phyloP scores from a whole-genome alignment of 2,329 filamentous ascomycete genomes.

The Fusarium pseudonygamai region DNA sequence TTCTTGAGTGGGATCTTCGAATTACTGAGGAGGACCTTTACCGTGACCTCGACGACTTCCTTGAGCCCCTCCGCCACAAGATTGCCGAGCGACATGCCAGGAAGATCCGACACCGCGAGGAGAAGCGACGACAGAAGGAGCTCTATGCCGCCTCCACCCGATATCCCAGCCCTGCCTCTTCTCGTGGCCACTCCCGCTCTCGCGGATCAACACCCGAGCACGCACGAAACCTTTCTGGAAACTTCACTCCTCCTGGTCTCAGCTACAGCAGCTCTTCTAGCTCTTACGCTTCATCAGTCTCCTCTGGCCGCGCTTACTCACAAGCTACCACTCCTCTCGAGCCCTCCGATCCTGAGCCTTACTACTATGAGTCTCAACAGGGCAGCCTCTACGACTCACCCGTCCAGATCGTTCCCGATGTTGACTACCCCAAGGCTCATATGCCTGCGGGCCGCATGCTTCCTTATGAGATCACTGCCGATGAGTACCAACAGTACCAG shows the following conservation, averaged over 20 bases:
- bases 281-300: constrained; percentile 60
- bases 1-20: constrained; percentile 93
- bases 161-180: constrained; percentile 59
- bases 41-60: constrained; percentile 85
- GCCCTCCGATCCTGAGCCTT: constrained; percentile 53
- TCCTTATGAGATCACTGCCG: constrained; percentile 65
- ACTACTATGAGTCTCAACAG: constrained; percentile 50
- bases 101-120: constrained; percentile 60
- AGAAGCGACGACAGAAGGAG: constrained; percentile 54
- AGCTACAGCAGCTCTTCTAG: constrained; percentile 60
- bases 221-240: constrained; percentile 50
- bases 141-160: constrained; percentile 48
- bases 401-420: constrained; percentile 56
- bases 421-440: constrained; percentile 50
- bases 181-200: constrained; percentile 55
- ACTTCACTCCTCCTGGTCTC: constrained; percentile 56
- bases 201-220: constrained; percentile 54
- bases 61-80: constrained; percentile 80
- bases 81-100: constrained; percentile 61
- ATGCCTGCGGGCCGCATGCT: constrained; percentile 52
- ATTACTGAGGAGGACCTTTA: constrained; percentile 89
- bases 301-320: constrained; percentile 59
- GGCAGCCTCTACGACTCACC: constrained; percentile 61
- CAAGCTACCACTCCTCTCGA: constrained; percentile 64
- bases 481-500: constrained; percentile 56